A percentile compares a stretch with the other conserved stretches of the same genome.
These are phyloP conservation scores for Striga hermonthica DNA, from an alignment of 305 asterid genomes.

Conservation along the genomic window DNA sequence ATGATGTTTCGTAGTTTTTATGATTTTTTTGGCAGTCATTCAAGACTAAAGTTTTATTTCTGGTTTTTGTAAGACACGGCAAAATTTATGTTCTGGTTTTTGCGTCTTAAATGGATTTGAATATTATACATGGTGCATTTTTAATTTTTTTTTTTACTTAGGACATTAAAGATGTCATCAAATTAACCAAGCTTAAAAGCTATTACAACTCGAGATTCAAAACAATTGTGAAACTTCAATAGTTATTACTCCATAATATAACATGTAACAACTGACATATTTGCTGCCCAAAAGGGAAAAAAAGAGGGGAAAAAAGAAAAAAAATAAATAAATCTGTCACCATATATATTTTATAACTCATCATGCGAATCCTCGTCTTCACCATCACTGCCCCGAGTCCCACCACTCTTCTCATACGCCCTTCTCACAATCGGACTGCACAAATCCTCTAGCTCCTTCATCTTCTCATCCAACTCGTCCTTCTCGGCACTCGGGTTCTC, in stretches of 20 bases:
- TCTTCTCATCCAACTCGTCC: conserved; percentile 32
- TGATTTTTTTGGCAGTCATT: conserved; percentile 26
- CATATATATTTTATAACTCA: conserved; percentile 22
- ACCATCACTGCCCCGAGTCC: conserved; percentile 12
- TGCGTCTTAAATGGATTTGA: no score
- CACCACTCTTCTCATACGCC: conserved; percentile 33
- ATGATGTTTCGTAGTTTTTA: background rate
- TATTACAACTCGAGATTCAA: no score
- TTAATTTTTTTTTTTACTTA: no score
- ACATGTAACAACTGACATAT: no score
- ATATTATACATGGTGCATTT: no score
- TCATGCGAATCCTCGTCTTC: conserved; percentile 26
- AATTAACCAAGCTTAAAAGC: no score
- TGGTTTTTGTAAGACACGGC: background rate
- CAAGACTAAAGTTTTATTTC: conserved; percentile 12
- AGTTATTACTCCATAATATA: no score
- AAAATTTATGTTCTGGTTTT: no score
- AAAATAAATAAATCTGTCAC: background rate
- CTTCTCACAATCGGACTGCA: conserved; percentile 38
- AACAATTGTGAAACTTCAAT: no score
- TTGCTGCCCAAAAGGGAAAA: conserved; percentile 50
- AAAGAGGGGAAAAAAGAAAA: conserved; percentile 30
- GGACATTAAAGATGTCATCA: no score
- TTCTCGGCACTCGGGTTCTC: conserved; percentile 37
- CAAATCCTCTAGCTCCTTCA: conserved; percentile 40